A percentile compares a stretch with the other conserved stretches of the same genome.
Evolutionary conservation across 371 early-diverging fungal genomes (phyloP).

Genomic region (Sporodiniella umbellata): DNA sequence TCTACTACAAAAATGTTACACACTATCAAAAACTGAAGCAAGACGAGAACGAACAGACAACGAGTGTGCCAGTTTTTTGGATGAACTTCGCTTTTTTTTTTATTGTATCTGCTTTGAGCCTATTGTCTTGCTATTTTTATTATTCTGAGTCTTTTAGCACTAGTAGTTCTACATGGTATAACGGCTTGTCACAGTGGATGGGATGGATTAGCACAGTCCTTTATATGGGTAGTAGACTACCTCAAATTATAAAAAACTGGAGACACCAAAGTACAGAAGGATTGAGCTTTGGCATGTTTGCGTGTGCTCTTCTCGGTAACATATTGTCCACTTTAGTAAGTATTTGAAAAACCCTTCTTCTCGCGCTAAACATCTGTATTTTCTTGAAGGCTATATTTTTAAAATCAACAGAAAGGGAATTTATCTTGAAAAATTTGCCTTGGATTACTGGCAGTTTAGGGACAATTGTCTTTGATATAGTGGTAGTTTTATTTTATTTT

Average conservation of each 20-base stretch:
- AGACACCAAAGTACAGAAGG: conserved; percentile 66
- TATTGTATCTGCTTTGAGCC: conserved; percentile 7
- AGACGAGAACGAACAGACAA: background rate
- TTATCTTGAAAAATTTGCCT: conserved; percentile 47
- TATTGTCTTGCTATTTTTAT: conserved; percentile 23
- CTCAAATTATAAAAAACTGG: conserved; percentile 73
- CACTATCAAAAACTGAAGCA: background rate
- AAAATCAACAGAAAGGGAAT: conserved; percentile 42
- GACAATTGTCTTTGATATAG: conserved; percentile 52
- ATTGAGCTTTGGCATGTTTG: conserved; percentile 71
- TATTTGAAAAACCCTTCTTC: background rate
- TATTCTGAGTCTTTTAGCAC: conserved; percentile 7
- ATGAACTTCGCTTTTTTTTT: conserved; percentile 16
- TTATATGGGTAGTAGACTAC: conserved; percentile 60
- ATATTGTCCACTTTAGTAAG: conserved; percentile 42
- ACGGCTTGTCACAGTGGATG: conserved; percentile 28
- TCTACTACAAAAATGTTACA: conserved; percentile 38
- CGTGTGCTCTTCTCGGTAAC: conserved; percentile 73
- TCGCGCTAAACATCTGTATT: background rate
- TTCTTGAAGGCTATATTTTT: conserved; percentile 43
- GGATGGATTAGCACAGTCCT: conserved; percentile 49
- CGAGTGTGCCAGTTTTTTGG: conserved; percentile 2
- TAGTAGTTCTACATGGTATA: background rate
- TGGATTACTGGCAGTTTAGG: conserved; percentile 57
- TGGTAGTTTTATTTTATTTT: conserved; percentile 7